A percentile compares a stretch with the other conserved stretches of the same genome.
These are phyloP conservation scores for Rhynchosporium graminicola DNA, from an alignment of 2,329 filamentous ascomycete genomes.

Conservation along the genomic window DNA sequence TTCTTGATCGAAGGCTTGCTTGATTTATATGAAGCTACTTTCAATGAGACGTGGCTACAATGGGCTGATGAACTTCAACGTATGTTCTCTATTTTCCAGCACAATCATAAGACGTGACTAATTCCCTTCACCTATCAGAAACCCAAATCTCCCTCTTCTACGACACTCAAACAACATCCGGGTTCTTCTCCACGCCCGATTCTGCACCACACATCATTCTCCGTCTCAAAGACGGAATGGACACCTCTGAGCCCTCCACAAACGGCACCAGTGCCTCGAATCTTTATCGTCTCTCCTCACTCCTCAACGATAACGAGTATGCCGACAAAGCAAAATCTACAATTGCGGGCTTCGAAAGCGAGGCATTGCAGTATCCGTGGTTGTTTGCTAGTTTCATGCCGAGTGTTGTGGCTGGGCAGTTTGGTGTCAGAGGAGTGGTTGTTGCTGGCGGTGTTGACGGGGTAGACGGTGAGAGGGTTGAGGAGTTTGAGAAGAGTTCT, in stretches of 20 bases:
- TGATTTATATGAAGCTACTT: conserved; percentile 81
- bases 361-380: conserved; percentile 91
- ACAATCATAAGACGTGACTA: background rate
- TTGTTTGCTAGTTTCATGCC: conserved; percentile 81
- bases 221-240: conserved; percentile 92
- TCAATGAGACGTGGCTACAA: conserved; percentile 71
- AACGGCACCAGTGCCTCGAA: conserved; percentile 88
- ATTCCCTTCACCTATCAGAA: conserved; percentile 47
- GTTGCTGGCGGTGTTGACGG: conserved; percentile 41
- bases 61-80: conserved; percentile 83
- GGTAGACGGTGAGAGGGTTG: conserved; percentile 33
- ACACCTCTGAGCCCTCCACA: conserved; percentile 84
- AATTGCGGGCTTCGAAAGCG: conserved; percentile 82
- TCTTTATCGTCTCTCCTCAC: conserved; percentile 73
- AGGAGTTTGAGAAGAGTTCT: conserved; percentile 39
- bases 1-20: conserved; percentile 82
- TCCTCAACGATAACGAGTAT: conserved; percentile 68
- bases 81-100: conserved; percentile 41
- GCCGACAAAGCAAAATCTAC: conserved; percentile 68
- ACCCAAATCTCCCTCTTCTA: conserved; percentile 77
- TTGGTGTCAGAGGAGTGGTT: conserved; percentile 66
- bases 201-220: conserved; percentile 71
- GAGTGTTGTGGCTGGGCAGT: conserved; percentile 67
- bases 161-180: conserved; percentile 54
- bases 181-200: conserved; percentile 71